Percentiles rank a stretch among this genome's conserved stretches.
Conservation (phyloP, 2,329 filamentous ascomycete genomes). For the Xylariaceae sp. region DNA sequence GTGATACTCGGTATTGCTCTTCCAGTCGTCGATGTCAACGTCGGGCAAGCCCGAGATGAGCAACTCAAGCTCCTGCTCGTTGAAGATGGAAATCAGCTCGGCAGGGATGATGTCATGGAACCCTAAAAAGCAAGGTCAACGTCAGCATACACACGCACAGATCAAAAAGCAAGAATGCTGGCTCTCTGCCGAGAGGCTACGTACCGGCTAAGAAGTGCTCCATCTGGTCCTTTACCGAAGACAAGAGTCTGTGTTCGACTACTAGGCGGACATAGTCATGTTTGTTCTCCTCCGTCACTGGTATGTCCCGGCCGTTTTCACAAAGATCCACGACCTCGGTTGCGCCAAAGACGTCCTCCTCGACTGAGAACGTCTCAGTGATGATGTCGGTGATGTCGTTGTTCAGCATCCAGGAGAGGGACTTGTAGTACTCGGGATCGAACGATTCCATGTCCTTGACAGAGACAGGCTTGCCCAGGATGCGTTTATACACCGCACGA, state of each 20-base stretch:
- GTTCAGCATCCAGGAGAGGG: slow-evolving; percentile 94
- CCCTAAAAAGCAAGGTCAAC: slow-evolving; percentile 39
- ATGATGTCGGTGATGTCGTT: slow-evolving; percentile 99
- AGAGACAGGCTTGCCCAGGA: slow-evolving; percentile 88
- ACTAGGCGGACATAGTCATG: slow-evolving; percentile 93
- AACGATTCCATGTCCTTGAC: slow-evolving; percentile 99
- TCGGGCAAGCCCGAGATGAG: slow-evolving; percentile 95
- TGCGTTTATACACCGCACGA: slow-evolving; percentile 95
- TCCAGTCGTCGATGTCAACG: slow-evolving; percentile 98
- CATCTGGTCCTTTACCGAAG: slow-evolving; percentile 90
- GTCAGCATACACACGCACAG: neutral
- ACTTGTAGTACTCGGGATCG: slow-evolving; percentile 98
- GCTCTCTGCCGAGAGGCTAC: slow-evolving; percentile 21
- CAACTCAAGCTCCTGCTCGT: slow-evolving; percentile 94
- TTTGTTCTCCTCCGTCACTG: slow-evolving; percentile 97
- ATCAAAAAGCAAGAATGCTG: slow-evolving; percentile 32
- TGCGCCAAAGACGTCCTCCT: slow-evolving; percentile 90
- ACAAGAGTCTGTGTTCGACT: slow-evolving; percentile 87
- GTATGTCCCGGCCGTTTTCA: slow-evolving; percentile 80
- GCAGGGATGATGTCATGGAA: slow-evolving; percentile 98
- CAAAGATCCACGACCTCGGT: slow-evolving; percentile 82
- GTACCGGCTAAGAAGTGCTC: slow-evolving; percentile 82
- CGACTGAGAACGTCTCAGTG: slow-evolving; percentile 90
- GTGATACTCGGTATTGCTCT: slow-evolving; percentile 97
- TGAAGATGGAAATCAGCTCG: slow-evolving; percentile 93